Percentiles rank a stretch among this genome's conserved stretches.
phyloP scores from a whole-genome alignment of 2,329 filamentous ascomycete genomes.

The Clarireedia homoeocarpa region DNA sequence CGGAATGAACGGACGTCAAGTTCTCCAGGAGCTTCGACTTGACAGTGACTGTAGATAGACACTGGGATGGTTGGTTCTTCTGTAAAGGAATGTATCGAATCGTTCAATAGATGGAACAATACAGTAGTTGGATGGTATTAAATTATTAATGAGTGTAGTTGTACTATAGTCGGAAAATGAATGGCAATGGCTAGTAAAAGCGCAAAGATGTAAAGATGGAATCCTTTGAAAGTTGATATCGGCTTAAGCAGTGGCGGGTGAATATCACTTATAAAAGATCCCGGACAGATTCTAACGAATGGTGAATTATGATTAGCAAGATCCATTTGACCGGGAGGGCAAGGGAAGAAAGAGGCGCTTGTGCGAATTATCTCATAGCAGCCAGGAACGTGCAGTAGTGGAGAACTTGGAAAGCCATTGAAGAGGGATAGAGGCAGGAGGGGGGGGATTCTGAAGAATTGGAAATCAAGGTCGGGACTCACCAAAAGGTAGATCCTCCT shows the following conservation, averaged over 20 bases:
- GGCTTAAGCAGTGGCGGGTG: slow-evolving; percentile 13
- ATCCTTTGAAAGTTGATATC: slow-evolving; percentile 11
- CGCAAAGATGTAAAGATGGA: slow-evolving; percentile 13
- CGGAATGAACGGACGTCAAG: slow-evolving; percentile 28
- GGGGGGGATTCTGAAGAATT: background rate
- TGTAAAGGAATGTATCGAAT: slow-evolving; percentile 18
- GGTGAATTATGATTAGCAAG: slow-evolving; percentile 9
- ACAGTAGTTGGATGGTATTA: slow-evolving; percentile 19
- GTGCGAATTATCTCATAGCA: too few relatives aligned
- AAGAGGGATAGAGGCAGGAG: slow-evolving; percentile 2
- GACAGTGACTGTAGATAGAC: slow-evolving; percentile 21
- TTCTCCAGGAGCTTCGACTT: slow-evolving; percentile 32
- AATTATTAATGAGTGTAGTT: slow-evolving; percentile 27
- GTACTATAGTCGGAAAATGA: slow-evolving; percentile 24
- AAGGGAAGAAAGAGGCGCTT: background rate
- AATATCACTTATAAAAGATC: slow-evolving; percentile 8
- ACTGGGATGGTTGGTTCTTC: slow-evolving; percentile 17
- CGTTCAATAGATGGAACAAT: slow-evolving; percentile 18
- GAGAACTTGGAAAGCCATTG: slow-evolving; percentile 13
- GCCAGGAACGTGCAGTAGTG: too few relatives aligned
- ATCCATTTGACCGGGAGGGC: background rate
- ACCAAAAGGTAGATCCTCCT: slow-evolving; percentile 16
- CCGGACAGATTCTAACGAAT: background rate
- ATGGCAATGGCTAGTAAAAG: slow-evolving; percentile 23
- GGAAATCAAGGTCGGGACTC: background rate